phyloP scores from a whole-genome alignment of 129 eudicot genomes.

The Scalesia atractyloides region DNA sequence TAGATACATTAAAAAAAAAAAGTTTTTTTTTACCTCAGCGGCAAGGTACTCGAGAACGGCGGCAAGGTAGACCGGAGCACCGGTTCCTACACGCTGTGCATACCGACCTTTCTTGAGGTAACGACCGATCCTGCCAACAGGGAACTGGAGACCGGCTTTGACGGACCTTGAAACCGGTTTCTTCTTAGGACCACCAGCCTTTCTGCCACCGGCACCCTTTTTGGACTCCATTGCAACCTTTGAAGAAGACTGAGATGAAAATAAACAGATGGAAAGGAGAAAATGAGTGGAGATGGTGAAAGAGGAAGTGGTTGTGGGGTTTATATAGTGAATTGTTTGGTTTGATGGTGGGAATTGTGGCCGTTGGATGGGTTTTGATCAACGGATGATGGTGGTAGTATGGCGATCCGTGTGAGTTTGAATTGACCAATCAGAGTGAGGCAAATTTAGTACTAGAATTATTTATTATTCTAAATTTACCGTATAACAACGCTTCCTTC shows the following conservation, averaged over 20 bases:
- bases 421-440: slow-evolving; percentile 14
- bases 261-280: not conserved
- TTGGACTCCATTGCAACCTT: slow-evolving; percentile 34
- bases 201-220: slow-evolving; percentile 54
- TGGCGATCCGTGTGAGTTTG: slow-evolving; percentile 21
- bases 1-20: too few relatives aligned
- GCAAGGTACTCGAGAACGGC: slow-evolving; percentile 74
- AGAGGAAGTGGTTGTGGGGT: not conserved
- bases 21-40: slow-evolving; percentile 44
- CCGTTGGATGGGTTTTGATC: slow-evolving; percentile 22
- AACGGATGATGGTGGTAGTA: not conserved
- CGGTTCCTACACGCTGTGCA: slow-evolving; percentile 56
- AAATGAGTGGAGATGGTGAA: not conserved
- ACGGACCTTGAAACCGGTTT: slow-evolving; percentile 53
- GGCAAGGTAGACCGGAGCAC: slow-evolving; percentile 65
- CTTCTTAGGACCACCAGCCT: slow-evolving; percentile 59
- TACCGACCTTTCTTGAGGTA: slow-evolving; percentile 58
- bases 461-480: too few relatives aligned
- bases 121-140: slow-evolving; percentile 62
- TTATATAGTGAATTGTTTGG: slow-evolving; percentile 11
- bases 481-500: too few relatives aligned
- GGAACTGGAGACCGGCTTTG: slow-evolving; percentile 72
- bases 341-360: not conserved
- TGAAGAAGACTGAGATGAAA: not conserved
- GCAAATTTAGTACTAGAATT: not conserved